Conservation (phyloP, 2,329 filamentous ascomycete species). For the Botrytis aclada region DNA sequence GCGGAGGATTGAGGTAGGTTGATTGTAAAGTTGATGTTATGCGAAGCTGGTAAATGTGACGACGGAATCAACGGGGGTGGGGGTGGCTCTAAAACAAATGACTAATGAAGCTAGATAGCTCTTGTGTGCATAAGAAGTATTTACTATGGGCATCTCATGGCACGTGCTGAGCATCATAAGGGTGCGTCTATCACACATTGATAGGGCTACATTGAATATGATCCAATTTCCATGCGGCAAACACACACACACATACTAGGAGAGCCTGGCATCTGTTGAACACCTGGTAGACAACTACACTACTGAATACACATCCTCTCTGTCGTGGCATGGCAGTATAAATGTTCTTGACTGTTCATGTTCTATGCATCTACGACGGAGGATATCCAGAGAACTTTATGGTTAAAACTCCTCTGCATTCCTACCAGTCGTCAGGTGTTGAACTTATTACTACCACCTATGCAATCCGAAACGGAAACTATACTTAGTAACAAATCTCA, state of each 20-base stretch:
- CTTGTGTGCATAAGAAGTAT: background rate
- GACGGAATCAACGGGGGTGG: background rate
- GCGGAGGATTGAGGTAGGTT: background rate
- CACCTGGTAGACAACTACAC: background rate
- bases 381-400: background rate
- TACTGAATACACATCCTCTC: background rate
- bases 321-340: background rate
- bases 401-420: background rate
- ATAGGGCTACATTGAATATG: background rate
- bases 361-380: too few relatives aligned
- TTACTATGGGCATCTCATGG: background rate
- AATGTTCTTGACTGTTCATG: background rate
- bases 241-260: background rate
- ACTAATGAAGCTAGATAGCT: background rate
- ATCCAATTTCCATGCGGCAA: background rate
- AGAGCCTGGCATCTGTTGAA: background rate
- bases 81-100: background rate
- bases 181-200: background rate
- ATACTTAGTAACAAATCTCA: background rate
- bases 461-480: background rate
- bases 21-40: background rate
- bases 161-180: background rate
- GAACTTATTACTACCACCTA: too few relatives aligned
- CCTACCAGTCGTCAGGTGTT: background rate
- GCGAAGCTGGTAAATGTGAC: background rate